phyloP scores from a whole-genome alignment of 345 rosid species.

The Eucalyptus cloeziana region DNA sequence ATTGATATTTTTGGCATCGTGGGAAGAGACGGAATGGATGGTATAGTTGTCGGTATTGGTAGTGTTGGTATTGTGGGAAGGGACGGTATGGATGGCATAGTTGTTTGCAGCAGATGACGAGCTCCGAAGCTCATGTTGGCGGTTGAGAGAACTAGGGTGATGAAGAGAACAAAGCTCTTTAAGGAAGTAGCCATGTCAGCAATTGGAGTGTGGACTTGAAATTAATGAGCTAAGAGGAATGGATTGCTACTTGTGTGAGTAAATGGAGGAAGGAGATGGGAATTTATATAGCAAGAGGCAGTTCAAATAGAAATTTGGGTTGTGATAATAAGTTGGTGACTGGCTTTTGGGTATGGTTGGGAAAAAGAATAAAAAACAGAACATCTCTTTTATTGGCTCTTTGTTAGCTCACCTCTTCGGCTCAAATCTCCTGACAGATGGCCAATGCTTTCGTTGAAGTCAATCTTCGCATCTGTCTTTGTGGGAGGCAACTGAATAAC shows the following conservation, averaged over 20 bases:
- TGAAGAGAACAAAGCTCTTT: background rate
- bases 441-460: background rate
- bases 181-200: background rate
- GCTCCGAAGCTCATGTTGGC: background rate
- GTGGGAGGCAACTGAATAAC: background rate
- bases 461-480: background rate
- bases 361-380: background rate
- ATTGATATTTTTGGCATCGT: background rate
- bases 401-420: background rate
- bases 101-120: constrained; percentile 5
- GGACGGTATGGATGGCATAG: background rate
- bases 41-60: background rate
- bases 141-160: background rate
- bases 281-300: background rate
- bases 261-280: background rate
- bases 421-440: background rate
- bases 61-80: background rate
- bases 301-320: background rate
- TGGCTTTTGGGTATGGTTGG: background rate
- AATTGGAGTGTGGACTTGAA: background rate
- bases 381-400: background rate
- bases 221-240: background rate
- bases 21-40: background rate
- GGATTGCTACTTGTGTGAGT: background rate
- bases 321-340: background rate